These are phyloP conservation scores for Yamadazyma ubonensis DNA, from an alignment of 805 yeast genomes.

Conservation along the genomic window DNA sequence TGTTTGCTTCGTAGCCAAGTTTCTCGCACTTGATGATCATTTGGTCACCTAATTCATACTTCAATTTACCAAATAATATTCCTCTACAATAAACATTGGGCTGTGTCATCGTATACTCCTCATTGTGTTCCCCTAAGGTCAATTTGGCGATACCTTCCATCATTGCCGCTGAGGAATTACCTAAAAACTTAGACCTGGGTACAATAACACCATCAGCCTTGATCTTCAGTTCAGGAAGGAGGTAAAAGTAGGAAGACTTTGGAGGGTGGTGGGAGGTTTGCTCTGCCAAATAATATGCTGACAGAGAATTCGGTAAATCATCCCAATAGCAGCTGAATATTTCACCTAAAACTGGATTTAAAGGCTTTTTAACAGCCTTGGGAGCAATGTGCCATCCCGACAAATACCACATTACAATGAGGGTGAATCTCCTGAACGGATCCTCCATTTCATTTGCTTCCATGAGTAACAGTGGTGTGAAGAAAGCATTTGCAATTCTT, in stretches of 20 bases:
- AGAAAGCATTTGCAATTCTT: conserved; percentile 84
- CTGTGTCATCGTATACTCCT: conserved; percentile 81
- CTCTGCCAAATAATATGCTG: conserved; percentile 85
- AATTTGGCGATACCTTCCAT: conserved; percentile 89
- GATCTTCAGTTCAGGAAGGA: conserved; percentile 76
- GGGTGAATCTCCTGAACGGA: conserved; percentile 65
- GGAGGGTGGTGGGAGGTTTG: conserved; percentile 99
- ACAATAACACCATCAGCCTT: conserved; percentile 86
- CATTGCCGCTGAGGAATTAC: conserved; percentile 94
- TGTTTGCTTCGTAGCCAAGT: conserved; percentile 64
- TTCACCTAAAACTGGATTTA: conserved; percentile 94
- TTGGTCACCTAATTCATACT: conserved; percentile 90
- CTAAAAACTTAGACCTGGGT: conserved; percentile 86
- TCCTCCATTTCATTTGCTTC: conserved; percentile 63
- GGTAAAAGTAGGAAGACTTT: conserved; percentile 86
- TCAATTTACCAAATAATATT: conserved; percentile 84
- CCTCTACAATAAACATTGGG: conserved; percentile 97
- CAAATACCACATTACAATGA: conserved; percentile 84
- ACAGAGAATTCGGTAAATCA: conserved; percentile 58
- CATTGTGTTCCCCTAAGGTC: conserved; percentile 67
- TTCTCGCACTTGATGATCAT: conserved; percentile 68
- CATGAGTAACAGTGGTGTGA: conserved; percentile 72
- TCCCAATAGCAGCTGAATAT: conserved; percentile 92
- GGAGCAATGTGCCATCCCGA: conserved; percentile 99
- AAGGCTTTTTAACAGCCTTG: conserved; percentile 95